Conservation (phyloP, 2,329 filamentous ascomycete genomes). For the Grosmannia penicillata region DNA sequence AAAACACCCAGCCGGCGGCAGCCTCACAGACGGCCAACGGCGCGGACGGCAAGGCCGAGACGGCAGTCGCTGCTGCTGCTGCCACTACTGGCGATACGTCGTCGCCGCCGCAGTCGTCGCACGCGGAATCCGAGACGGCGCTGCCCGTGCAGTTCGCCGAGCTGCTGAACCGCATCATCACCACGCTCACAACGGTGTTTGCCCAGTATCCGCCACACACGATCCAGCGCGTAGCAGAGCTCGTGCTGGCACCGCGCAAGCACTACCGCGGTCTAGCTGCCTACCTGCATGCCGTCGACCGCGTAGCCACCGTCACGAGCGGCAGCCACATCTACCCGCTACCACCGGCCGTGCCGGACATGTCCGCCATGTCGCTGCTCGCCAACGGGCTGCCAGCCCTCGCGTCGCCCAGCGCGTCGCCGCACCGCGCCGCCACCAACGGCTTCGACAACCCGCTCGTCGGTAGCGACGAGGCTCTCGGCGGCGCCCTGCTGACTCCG, state of each 20-base stretch:
- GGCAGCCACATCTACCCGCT: constrained; percentile 70
- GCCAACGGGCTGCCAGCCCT: too few relatives aligned
- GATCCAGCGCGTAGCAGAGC: constrained; percentile 79
- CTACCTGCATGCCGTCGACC: constrained; percentile 82
- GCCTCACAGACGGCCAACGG: constrained; percentile 9
- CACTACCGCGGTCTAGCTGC: constrained; percentile 73
- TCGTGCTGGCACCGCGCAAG: constrained; percentile 58
- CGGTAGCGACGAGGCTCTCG: constrained; percentile 77
- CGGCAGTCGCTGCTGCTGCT: constrained; percentile 14
- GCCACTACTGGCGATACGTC: constrained; percentile 20
- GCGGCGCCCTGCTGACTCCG: constrained; percentile 80
- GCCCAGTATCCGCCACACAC: constrained; percentile 71
- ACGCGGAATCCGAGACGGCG: background rate
- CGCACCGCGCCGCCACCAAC: constrained; percentile 11
- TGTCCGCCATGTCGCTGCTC: constrained; percentile 35
- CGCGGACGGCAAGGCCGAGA: background rate
- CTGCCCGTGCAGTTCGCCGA: constrained; percentile 49
- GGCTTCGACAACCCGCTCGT: constrained; percentile 24
- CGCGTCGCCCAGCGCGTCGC: too few relatives aligned
- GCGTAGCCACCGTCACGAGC: constrained; percentile 81
- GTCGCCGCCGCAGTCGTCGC: constrained; percentile 13
- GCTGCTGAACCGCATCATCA: constrained; percentile 45
- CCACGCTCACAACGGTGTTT: constrained; percentile 53
- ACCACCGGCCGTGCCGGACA: constrained; percentile 47
- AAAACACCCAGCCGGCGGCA: constrained; percentile 37